Evolutionary conservation across 2,329 filamentous ascomycete species (phyloP).

Genomic region (Aspergillus eucalypticola): DNA sequence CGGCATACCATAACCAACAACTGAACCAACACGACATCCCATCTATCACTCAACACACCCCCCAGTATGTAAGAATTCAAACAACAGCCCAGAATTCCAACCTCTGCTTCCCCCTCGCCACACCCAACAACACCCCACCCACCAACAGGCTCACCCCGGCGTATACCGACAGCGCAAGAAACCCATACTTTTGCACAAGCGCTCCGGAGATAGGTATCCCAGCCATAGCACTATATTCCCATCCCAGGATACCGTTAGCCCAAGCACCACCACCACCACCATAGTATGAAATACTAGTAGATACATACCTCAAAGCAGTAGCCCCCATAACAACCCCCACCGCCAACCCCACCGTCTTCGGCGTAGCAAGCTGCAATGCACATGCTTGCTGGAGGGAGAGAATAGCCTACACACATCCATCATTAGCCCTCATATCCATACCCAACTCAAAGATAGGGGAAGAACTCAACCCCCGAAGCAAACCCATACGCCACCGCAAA

Average conservation of each 20-base stretch:
- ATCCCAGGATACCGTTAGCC: neutral
- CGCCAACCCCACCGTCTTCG: conserved; percentile 43
- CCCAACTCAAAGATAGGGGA: too few species aligned
- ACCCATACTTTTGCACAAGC: conserved; percentile 42
- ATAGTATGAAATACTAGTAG: too few species aligned
- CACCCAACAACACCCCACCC: conserved; percentile 29
- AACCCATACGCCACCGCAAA: conserved; percentile 43
- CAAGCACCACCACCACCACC: neutral
- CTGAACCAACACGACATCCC: neutral
- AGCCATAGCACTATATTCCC: conserved; percentile 37
- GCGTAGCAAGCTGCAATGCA: conserved; percentile 44
- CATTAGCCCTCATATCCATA: neutral
- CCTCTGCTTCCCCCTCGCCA: conserved; percentile 25
- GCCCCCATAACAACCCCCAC: conserved; percentile 47
- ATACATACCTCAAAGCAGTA: conserved; percentile 43
- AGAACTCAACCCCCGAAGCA: conserved; percentile 45
- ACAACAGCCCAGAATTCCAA: conserved; percentile 16
- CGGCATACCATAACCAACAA: neutral
- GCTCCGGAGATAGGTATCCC: conserved; percentile 47
- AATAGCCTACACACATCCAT: conserved; percentile 39
- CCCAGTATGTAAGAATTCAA: neutral
- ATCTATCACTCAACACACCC: neutral
- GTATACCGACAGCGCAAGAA: conserved; percentile 45
- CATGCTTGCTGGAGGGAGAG: conserved; percentile 51
- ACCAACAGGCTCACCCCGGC: conserved; percentile 34